Evolutionary conservation across 2,329 filamentous ascomycete species (phyloP), one percentile per base, ranked within the genome.

Genomic region (Tolypocladium inflatum): DNA sequence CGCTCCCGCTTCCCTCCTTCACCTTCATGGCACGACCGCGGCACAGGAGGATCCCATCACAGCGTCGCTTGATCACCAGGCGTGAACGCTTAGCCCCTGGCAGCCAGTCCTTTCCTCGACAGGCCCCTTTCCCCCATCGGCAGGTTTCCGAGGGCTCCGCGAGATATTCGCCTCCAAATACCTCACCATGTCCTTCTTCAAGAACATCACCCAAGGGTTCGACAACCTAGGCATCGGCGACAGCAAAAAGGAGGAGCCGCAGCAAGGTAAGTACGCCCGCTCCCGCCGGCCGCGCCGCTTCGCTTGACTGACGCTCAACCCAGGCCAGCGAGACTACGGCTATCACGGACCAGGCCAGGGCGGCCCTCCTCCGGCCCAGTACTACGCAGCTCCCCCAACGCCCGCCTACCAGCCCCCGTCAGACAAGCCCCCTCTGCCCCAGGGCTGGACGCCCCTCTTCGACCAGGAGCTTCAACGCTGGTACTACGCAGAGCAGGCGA

Each of bases 361-460:
- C 53, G 62, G 59, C 33, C 57, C 58, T 21, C 59, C 59, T 55
- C 59, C 63, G 9, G 55, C 58, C 3, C 64, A 63, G 33, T 64
- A 63, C 51, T 35, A 62, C 21, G 61, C 59, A 10, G 58, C 64
- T 53, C 63, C 63, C 43, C 66, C 55, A 45, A 61, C 48, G 26
- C 71, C 70, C 15, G 57, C 56, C 11, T 74, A 73, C 57, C 67
- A 71, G 51, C 71, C 71, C 35, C 71, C 72, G 9, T 66, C 67
- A 21, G 69, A 71, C 61, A 69, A 68, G 59, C 79, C 85, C 30
- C 74, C 80, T 60, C 74, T 87, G 62, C 78, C 85, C 30, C 66
- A 76, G 55, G 85, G 85, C 63, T 89, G 86, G 85, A 73, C 75
- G 35, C 76, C 83, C 30, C 80, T 86, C 69, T 89, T 80, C 71